Conservation (phyloP, 169 alveolate genomes). For the Eimeria brunetti region DNA sequence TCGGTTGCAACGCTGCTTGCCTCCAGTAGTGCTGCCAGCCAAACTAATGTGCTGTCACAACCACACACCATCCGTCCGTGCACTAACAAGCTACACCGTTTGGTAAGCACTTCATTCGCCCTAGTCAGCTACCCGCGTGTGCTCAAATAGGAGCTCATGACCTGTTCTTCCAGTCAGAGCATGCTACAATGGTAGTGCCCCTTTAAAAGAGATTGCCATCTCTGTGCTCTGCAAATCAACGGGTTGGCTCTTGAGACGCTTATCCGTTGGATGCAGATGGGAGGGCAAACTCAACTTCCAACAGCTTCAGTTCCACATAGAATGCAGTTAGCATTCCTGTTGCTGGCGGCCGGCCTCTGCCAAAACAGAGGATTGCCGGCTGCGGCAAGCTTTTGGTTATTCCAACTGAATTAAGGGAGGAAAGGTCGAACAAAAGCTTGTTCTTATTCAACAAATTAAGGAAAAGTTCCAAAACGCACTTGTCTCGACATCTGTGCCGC, state of each 20-base stretch:
- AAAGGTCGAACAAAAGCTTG: background rate
- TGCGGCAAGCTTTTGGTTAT: background rate
- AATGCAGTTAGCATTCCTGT: background rate
- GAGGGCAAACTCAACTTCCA: background rate
- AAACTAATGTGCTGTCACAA: background rate
- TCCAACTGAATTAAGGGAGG: background rate
- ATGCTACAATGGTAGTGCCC: background rate
- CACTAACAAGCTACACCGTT: no score
- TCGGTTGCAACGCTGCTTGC: background rate
- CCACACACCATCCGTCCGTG: no score
- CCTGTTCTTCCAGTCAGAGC: background rate
- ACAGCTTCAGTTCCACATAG: background rate
- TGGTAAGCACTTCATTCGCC: no score
- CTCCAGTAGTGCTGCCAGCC: background rate
- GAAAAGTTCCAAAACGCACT: background rate
- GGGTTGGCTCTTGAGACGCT: background rate
- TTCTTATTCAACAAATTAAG: background rate
- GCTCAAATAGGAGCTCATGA: background rate
- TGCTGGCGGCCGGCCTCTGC: background rate
- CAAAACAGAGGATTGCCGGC: background rate
- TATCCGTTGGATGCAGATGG: background rate
- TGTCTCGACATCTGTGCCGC: constrained; percentile 6
- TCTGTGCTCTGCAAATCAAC: background rate
- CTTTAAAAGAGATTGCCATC: no score
- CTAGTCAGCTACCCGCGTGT: no score